Evolutionary conservation across 805 yeast genomes (phyloP).

Genomic region (Candida silvicultrix): DNA sequence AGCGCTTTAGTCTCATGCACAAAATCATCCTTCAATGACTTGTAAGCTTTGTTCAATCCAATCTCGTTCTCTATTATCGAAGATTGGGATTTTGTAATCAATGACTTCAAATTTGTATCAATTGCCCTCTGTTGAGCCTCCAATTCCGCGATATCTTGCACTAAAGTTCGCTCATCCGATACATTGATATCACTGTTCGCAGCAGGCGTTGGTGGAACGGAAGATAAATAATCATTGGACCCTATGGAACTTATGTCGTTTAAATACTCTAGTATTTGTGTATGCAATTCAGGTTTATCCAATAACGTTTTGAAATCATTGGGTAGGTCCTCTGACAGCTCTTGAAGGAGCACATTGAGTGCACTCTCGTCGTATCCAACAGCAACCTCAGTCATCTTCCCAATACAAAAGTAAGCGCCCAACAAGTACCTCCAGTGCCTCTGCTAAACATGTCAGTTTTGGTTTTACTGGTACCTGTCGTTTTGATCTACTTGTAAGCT

Average conservation of each 20-base stretch:
- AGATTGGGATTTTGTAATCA: conserved; percentile 28
- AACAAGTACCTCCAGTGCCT: no score
- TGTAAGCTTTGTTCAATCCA: conserved; percentile 22
- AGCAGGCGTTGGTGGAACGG: conserved; percentile 32
- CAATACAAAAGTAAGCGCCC: no score
- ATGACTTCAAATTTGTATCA: conserved; percentile 37
- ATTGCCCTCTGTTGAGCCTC: conserved; percentile 47
- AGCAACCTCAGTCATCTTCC: no score
- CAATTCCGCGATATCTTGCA: conserved; percentile 70
- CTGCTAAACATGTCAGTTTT: no score
- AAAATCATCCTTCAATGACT: conserved; percentile 28
- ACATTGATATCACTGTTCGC: conserved; percentile 17
- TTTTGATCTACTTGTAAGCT: no score
- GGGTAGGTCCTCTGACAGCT: conserved; percentile 24
- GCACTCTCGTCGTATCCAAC: conserved; percentile 2
- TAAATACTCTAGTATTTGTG: conserved; percentile 28
- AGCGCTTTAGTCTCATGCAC: conserved; percentile 23
- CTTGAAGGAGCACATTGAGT: conserved; percentile 29
- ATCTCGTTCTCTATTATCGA: conserved; percentile 40
- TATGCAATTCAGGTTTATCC: conserved; percentile 27
- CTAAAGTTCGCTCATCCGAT: conserved; percentile 30
- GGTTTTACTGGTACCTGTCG: no score
- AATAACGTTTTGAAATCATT: conserved; percentile 18
- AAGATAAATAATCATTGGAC: conserved; percentile 36
- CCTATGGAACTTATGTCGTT: conserved; percentile 41